Evolutionary conservation across 108 stramenopile species (phyloP), one percentile per base, ranked within the genome.

Genomic region (Poteriospumella lacustris): DNA sequence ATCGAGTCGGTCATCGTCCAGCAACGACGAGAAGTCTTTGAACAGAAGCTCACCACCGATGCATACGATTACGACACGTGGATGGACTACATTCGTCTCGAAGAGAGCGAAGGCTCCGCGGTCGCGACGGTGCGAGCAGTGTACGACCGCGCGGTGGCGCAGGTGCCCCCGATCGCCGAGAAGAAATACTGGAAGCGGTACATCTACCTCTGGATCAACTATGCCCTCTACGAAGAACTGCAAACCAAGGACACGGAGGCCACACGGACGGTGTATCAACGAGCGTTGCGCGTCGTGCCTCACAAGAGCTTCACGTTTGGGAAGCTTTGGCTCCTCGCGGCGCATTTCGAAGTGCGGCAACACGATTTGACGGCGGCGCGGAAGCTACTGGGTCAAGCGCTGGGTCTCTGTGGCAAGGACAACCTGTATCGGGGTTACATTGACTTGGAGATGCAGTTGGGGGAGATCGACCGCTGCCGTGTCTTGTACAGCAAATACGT

Each of bases 171-270:
- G 5, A 76, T 83, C 39, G 75, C 87, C 12, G 87, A 96, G 52
- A 99, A 97, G 80, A 90, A 92, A 39, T 90, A 89, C 80, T 99
- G 98, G 98, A 88, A 88, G 79, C 83, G 97, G 36, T 99, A 99
- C 84, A 96, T 99, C 64, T 99, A 93, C 76, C 86, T 99, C 41
- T 99, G 96, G 96, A 94, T 97, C 68, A 94, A 94, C 78, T 96
- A 95, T 76, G 95, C 96, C 1, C 62, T 93, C 0, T 97, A 90
- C 68, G 98, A 99, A 84, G 96, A 97, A 82, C 68, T 99, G 41
- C 81, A 85, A 56, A 85, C 81, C 2, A 79, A 85, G 28, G 94
- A 98, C 80, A 79, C 88, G 76, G 87, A 87, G 39, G 85, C 90
- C 15, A 92, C 93, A 2, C 85, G 93, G 2, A 87, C 92, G 86